Base-by-base conservation (phyloP, 352 stramenopile genomes). In the Phytophthora sansomeana region DNA sequence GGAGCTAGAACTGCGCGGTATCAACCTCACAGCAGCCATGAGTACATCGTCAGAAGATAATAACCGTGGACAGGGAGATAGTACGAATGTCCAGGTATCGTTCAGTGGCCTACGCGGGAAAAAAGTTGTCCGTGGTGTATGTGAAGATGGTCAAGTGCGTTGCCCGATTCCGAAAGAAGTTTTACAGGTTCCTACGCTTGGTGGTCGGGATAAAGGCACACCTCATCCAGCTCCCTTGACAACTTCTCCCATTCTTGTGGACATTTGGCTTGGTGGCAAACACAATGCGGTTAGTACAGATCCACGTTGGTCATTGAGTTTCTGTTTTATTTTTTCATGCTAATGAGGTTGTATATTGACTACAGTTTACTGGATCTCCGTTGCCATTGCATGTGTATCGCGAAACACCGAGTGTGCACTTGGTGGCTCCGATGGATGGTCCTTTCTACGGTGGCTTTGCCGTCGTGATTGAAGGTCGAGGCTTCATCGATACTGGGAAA, bases 381-480 rank as follows among this genome's bases (percentile, higher is more conserved):
- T 41, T 89, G 8, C 58, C 67, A 7, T 50, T 95, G 3, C 67
- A 83, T n/a, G 54, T 92, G 17, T 92, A 93, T 46, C 55, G 59
- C 16, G 43, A 78, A 10, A 71, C 81, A 3, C 85, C 87, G 0
- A 54, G 28, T 0, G 67, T 92, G 16, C 49, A 51, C 1, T 46
- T 69, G 2, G 58, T 95, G 1, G 57, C 83, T 0, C 87, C 87
- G 0, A 85, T 87, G 69, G 89, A 93, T 56, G 87, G 87, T 0
- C 83, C 87, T 11, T 80, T 95, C 14, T 95, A 91, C 44, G 87
- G 87, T 10, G 84, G 83, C 2, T 88, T 87, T 48, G 38, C 67
- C 0, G 58, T 95, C 17, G 72, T 83, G 10, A 71, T 95, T 14
- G 80, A 90, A 39, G 87, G 87, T 10, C 63, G 55, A 10, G 76